Conservation (phyloP, 2,329 filamentous ascomycete genomes). For the Gaeumannomyces sp. region DNA sequence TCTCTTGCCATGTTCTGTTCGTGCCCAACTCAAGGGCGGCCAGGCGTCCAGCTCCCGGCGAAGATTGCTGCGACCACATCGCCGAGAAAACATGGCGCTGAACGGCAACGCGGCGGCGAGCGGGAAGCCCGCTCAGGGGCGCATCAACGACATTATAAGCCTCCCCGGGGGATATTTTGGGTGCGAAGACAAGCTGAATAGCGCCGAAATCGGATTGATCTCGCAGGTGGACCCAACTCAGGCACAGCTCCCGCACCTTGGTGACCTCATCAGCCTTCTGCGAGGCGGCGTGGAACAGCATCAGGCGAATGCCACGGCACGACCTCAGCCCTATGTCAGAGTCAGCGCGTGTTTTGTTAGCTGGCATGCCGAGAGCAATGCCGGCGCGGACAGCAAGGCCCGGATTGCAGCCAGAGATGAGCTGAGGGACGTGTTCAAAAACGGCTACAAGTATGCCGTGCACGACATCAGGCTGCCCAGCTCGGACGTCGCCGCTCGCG, state of each 20-base stretch:
- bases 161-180: not conserved
- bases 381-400: not conserved
- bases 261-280: constrained; percentile 6
- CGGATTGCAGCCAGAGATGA: constrained; percentile 1
- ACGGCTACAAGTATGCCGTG: constrained; percentile 5
- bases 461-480: constrained; percentile 6
- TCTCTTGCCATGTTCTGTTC: not conserved
- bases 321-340: constrained; percentile 6
- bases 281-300: not conserved
- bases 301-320: not conserved
- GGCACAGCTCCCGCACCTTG: constrained; percentile 1
- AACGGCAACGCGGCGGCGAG: not conserved
- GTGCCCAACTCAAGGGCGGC: not conserved
- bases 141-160: not conserved
- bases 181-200: not conserved
- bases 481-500: constrained; percentile 2
- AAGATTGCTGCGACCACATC: not conserved
- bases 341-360: constrained; percentile 4
- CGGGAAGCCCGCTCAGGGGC: not conserved
- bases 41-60: too few relatives aligned
- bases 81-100: not conserved
- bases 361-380: not conserved
- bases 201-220: constrained; percentile 3
- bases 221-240: constrained; percentile 3
- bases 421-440: constrained; percentile 1